Percentiles rank a stretch among this genome's conserved stretches.
phyloP scores from a whole-genome alignment of 2,329 filamentous ascomycete species.

The Neurospora sp. region DNA sequence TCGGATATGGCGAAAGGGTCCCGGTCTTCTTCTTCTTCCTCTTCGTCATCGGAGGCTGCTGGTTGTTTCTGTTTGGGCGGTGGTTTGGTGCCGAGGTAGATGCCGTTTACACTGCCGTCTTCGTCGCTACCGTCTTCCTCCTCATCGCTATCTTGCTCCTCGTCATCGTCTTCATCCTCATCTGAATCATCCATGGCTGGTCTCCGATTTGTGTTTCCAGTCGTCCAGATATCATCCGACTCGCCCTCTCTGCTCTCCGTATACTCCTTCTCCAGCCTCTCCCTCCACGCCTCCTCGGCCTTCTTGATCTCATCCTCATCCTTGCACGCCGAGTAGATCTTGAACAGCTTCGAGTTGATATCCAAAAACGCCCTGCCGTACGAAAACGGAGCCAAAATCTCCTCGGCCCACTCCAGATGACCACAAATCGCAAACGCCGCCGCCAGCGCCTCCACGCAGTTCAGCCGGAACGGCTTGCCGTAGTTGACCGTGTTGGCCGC shows the following conservation, averaged over 20 bases:
- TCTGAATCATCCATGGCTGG: conserved; percentile 43
- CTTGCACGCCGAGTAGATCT: conserved; percentile 72
- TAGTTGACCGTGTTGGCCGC: conserved; percentile 97
- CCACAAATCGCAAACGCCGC: conserved; percentile 92
- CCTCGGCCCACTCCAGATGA: conserved; percentile 79
- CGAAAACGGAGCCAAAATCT: conserved; percentile 72
- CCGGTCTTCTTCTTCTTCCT: conserved; percentile 36
- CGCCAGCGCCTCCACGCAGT: conserved; percentile 90
- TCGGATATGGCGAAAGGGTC: conserved; percentile 73
- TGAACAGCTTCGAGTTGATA: conserved; percentile 77
- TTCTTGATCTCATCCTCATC: conserved; percentile 76
- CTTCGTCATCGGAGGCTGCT: conserved; percentile 10
- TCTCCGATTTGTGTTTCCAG: conserved; percentile 73
- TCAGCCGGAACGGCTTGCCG: conserved; percentile 86
- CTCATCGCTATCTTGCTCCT: conserved; percentile 38
- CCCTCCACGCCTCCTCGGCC: conserved; percentile 80
- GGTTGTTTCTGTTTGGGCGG: conserved; percentile 13
- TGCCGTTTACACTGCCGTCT: conserved; percentile 41
- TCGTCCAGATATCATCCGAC: conserved; percentile 75
- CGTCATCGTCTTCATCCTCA: conserved; percentile 35
- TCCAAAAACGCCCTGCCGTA: conserved; percentile 84
- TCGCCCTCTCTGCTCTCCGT: conserved; percentile 60
- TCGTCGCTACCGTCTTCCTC: conserved; percentile 34
- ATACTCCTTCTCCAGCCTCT: conserved; percentile 83
- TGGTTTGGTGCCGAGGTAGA: conserved; percentile 49